Conservation (phyloP, 495 filamentous ascomycete genomes). For the Usnea hakonensis region DNA sequence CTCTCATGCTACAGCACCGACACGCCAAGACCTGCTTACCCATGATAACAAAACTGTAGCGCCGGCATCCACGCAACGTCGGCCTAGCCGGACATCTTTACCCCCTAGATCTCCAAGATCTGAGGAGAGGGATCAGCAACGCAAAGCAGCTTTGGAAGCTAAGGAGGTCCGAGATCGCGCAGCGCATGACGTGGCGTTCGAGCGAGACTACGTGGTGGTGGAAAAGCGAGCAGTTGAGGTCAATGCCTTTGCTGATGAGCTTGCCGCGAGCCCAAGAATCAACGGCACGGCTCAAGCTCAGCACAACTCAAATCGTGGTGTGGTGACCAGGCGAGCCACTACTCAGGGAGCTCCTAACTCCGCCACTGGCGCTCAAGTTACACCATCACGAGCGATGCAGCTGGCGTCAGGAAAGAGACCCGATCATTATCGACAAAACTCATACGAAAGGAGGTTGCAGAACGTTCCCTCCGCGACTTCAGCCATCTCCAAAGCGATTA, state of each 20-base stretch:
- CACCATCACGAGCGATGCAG: constrained; percentile 58
- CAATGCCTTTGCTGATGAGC: constrained; percentile 92
- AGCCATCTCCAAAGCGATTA: constrained; percentile 87
- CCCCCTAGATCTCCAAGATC: constrained; percentile 39
- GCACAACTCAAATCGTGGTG: constrained; percentile 33
- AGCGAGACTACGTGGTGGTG: constrained; percentile 89
- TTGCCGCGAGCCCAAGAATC: constrained; percentile 67
- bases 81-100: constrained; percentile 40
- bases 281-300: constrained; percentile 34
- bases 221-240: constrained; percentile 93
- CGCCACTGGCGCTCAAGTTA: constrained; percentile 49
- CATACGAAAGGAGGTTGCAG: constrained; percentile 70
- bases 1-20: constrained; percentile 53
- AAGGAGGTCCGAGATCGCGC: constrained; percentile 63
- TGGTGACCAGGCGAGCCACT: constrained; percentile 61
- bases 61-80: constrained; percentile 41
- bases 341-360: constrained; percentile 53
- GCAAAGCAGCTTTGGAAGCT: constrained; percentile 29
- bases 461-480: constrained; percentile 78
- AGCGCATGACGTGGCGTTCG: constrained; percentile 80
- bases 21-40: constrained; percentile 44
- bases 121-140: constrained; percentile 34
- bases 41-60: constrained; percentile 22
- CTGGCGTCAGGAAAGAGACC: constrained; percentile 55
- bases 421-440: constrained; percentile 58